Conservation (phyloP, 2,329 filamentous ascomycete genomes). For the Venturia carpophila region DNA sequence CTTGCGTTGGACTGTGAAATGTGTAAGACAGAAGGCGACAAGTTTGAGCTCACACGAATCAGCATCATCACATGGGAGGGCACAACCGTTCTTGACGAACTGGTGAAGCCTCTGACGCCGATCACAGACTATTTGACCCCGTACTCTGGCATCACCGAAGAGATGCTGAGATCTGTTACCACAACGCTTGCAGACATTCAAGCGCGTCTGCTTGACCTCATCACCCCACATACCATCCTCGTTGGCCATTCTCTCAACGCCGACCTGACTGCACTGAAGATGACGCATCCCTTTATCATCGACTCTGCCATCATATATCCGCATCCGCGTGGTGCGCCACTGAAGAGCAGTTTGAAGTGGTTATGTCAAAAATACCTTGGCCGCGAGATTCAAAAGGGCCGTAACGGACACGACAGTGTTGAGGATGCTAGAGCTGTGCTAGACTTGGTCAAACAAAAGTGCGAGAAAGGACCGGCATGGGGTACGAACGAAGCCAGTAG, state of each 20-base stretch:
- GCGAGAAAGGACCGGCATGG: conserved; percentile 83
- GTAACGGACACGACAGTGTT: conserved; percentile 76
- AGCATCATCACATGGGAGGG: conserved; percentile 84
- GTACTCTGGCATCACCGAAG: conserved; percentile 78
- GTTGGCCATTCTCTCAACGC: conserved; percentile 76
- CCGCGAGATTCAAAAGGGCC: conserved; percentile 79
- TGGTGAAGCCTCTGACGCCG: conserved; percentile 83
- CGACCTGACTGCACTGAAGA: conserved; percentile 72
- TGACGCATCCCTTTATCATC: conserved; percentile 87
- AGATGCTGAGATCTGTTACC: conserved; percentile 73
- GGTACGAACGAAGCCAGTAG: conserved; percentile 69
- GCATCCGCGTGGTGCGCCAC: conserved; percentile 78
- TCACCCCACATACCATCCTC: conserved; percentile 66
- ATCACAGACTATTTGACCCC: conserved; percentile 88
- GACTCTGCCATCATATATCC: conserved; percentile 88
- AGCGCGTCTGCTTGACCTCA: conserved; percentile 59
- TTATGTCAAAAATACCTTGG: conserved; percentile 77
- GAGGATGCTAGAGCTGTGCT: conserved; percentile 89
- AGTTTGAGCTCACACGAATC: conserved; percentile 79
- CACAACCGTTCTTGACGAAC: conserved; percentile 71
- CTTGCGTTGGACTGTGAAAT: conserved; percentile 93
- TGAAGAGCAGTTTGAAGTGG: conserved; percentile 87
- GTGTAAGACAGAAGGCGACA: conserved; percentile 76
- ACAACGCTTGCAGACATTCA: conserved; percentile 83
- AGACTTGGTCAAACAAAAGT: conserved; percentile 90